phyloP scores from a whole-genome alignment of 768 basidiomycete species.

The Melanogaster broomeanus region DNA sequence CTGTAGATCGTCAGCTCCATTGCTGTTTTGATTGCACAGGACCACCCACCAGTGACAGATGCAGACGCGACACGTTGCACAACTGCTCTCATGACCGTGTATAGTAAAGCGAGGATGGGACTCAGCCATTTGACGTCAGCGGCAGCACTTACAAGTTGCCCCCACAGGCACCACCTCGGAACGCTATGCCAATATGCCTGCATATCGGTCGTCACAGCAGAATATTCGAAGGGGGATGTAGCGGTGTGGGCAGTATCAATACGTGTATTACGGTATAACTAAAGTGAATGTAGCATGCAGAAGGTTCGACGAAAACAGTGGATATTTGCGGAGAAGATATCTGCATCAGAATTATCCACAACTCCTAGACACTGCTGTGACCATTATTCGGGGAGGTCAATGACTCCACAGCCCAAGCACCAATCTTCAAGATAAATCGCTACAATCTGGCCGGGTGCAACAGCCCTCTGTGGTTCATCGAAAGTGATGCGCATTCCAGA shows the following conservation, averaged over 20 bases:
- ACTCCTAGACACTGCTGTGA: too few species aligned
- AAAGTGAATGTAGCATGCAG: too few species aligned
- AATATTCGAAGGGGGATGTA: too few species aligned
- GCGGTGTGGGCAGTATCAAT: too few species aligned
- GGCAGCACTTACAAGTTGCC: too few species aligned
- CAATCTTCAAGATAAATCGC: slow-evolving; percentile 71
- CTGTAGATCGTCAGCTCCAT: slow-evolving; percentile 40
- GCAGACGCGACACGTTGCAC: slow-evolving; percentile 83
- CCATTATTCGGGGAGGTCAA: slow-evolving; percentile 29
- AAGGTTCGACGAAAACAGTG: too few species aligned
- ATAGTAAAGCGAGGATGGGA: background rate
- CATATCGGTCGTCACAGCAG: too few species aligned
- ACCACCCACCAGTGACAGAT: slow-evolving; percentile 71
- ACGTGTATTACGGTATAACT: too few species aligned
- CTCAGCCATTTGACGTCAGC: too few species aligned
- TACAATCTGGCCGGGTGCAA: slow-evolving; percentile 81
- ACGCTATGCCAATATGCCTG: background rate
- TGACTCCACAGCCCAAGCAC: slow-evolving; percentile 85
- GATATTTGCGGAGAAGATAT: too few species aligned
- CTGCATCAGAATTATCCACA: too few species aligned
- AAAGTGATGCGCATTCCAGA: slow-evolving; percentile 47
- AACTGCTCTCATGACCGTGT: slow-evolving; percentile 71
- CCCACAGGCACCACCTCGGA: too few species aligned
- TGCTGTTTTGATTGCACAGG: background rate
- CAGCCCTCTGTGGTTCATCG: slow-evolving; percentile 60